Evolutionary conservation across 495 filamentous ascomycete species (phyloP), one percentile per base, ranked within the genome.

Genomic region (Thermochaetoides thermophila): DNA sequence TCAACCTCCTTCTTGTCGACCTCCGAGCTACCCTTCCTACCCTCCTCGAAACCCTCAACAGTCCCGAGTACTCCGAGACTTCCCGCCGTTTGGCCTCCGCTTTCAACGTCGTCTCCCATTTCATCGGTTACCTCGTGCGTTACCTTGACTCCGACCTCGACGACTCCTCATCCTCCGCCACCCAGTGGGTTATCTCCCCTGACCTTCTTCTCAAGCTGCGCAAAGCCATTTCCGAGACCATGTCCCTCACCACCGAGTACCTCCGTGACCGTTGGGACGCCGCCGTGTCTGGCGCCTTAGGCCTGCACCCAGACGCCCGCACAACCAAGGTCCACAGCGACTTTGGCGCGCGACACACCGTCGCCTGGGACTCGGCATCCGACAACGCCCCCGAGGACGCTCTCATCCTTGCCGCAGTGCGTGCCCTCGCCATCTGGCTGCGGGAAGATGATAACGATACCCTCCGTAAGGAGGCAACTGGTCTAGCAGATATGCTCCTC

Each of bases 221-320:
- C 17, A 61, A 54, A 23, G 61, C 70, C 37, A 61, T 80, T 33
- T 56, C 59, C 4, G 71, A 75, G 39, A 69, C 69, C 1, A 55
- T 79, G 27, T 68, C 66, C 4, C 53, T 72, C 3, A 59, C 65
- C 0, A 61, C 74, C 43, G 76, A 79, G 46, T 74, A 69, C 49
- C 56, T 81, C 0, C 66, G 74, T 17, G 76, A 81, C 40, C 54
- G 75, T 12, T 78, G 67, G 65, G 75, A 80, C 41, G 66, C 64
- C 2, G 61, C 63, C 7, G 53, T 63, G 11, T 62, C 66, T 1
- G 71, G 69, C 11, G 68, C 63, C 2, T 53, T 63, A 32, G 70
- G 69, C 8, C 46, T 73, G 24, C 63, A 70, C 37, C 58, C 63
- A 1, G 56, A 65, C 16, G 57, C 61, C 9, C 61, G 59, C 12